These are phyloP conservation scores for Cyberlindnera nakhonratchasimensis DNA, from an alignment of 805 yeast genomes.

Conservation along the genomic window DNA sequence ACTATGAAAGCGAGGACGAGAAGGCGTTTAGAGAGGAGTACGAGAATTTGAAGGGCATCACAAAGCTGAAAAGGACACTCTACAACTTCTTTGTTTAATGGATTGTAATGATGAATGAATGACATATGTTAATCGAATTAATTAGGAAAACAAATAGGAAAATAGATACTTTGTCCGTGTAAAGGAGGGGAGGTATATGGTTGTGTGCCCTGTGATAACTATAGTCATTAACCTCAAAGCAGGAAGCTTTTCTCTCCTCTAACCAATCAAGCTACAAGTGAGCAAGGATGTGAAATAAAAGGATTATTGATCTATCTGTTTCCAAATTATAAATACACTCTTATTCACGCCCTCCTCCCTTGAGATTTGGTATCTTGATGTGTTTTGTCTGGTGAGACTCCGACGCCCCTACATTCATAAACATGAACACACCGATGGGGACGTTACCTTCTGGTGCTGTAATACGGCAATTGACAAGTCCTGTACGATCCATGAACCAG, in stretches of 20 bases:
- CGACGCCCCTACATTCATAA: too few species aligned
- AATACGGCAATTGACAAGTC: background rate
- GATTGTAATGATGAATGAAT: background rate
- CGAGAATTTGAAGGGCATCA: conserved; percentile 39
- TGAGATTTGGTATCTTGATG: background rate
- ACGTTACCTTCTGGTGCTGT: conserved; percentile 7
- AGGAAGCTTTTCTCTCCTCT: too few species aligned
- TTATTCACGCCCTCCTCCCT: background rate
- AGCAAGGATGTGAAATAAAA: too few species aligned
- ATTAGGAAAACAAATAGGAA: background rate
- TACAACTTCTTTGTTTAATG: conserved; percentile 16
- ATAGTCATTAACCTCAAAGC: too few species aligned
- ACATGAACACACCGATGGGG: background rate
- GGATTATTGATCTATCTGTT: too few species aligned
- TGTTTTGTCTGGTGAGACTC: background rate
- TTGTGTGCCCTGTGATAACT: too few species aligned
- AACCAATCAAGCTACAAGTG: too few species aligned
- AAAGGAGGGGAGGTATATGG: too few species aligned
- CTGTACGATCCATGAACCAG: background rate
- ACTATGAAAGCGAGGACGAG: conserved; percentile 49
- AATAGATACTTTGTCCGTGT: too few species aligned
- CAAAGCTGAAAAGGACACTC: conserved; percentile 29
- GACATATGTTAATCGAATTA: background rate
- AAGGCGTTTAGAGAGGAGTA: conserved; percentile 5
- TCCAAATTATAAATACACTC: too few species aligned